Evolutionary conservation across 179 eudicot genomes (phyloP), one percentile per base, ranked within the genome.

Genomic region (Gypsophila paniculata): DNA sequence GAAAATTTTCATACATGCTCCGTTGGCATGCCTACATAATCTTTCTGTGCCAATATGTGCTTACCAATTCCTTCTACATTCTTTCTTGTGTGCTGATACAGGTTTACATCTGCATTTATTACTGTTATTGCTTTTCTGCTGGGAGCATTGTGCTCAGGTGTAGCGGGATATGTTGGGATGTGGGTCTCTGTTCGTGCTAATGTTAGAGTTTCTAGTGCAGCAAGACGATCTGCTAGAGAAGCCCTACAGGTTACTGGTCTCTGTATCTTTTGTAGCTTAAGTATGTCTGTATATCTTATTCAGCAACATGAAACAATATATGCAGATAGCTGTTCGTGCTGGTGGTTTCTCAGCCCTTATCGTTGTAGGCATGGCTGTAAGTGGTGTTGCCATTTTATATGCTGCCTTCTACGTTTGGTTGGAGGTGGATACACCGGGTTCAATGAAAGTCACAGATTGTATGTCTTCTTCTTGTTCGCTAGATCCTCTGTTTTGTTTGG

Each of bases 101-200:
- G 98, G 93, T 46, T 81, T 54, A 75, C 94, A 64, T 80, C 96
- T 78, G 98, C 98, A 68, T 93, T 73, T 80, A 85, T 93, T 74
- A 93, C 98, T 51, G 98, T 89, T 70, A 78, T 85, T 77, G 81
- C 98, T 66, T 93, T 93, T 85, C 87, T 93, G 76, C 86, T 93
- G 61, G 98, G 98, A 82, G 97, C 98, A 72, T 6, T 91, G 51
- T 93, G 98, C 86, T 93, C 98, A 62, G 98, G 98, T 73, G 11
- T 91, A 73, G 98, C 97, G 73, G 98, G 98, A 25, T 93, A 89
- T 79, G 98, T 93, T 80, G 98, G 98, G 65, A 93, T 93, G 98
- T 93, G 98, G 98, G 98, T 93, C 48, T 93, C 98, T 38, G 97
- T 93, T 72, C 93, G 98, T 82, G 98, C 98, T 62, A 93, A 93